Percentiles rank a stretch among this genome's conserved stretches.
phyloP scores from a whole-genome alignment of 2,329 filamentous ascomycete species.

The Aspergillus tamarii region DNA sequence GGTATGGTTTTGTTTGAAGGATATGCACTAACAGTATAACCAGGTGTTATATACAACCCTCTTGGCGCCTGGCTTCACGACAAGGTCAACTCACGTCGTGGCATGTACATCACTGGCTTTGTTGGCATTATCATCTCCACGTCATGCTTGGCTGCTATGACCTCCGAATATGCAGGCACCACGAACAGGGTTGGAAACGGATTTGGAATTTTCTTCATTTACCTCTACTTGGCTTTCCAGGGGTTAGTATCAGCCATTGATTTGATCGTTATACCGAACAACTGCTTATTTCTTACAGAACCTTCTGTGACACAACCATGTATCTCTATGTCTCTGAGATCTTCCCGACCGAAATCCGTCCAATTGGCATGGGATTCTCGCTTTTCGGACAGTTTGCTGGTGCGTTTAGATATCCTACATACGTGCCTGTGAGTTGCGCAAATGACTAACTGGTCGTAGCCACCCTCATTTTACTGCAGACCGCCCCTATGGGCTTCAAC shows the following conservation, averaged over 20 bases:
- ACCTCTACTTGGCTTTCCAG: constrained; percentile 54
- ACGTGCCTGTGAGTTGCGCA: not conserved
- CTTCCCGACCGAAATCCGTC: constrained; percentile 54
- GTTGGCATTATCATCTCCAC: constrained; percentile 45
- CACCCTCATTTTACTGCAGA: constrained; percentile 54
- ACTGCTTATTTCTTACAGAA: constrained; percentile 32
- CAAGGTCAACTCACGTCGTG: constrained; percentile 41
- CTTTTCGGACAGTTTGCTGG: constrained; percentile 54
- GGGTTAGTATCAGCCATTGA: constrained; percentile 32
- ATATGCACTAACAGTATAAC: constrained; percentile 16
- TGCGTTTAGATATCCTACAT: constrained; percentile 16
- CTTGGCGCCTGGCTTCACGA: constrained; percentile 43
- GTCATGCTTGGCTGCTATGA: constrained; percentile 45
- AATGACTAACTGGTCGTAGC: constrained; percentile 27
- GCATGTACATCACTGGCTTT: constrained; percentile 49
- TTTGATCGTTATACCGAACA: not conserved
- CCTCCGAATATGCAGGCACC: constrained; percentile 42
- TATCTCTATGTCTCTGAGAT: constrained; percentile 53
- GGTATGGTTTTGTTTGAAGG: not conserved
- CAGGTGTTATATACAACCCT: constrained; percentile 46
- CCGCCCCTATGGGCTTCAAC: constrained; percentile 48
- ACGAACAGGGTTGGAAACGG: constrained; percentile 45
- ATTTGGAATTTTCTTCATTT: constrained; percentile 47
- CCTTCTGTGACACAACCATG: constrained; percentile 52
- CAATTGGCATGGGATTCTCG: constrained; percentile 57